phyloP scores from a whole-genome alignment of 768 basidiomycete species.

The Crepidotus variabilis region DNA sequence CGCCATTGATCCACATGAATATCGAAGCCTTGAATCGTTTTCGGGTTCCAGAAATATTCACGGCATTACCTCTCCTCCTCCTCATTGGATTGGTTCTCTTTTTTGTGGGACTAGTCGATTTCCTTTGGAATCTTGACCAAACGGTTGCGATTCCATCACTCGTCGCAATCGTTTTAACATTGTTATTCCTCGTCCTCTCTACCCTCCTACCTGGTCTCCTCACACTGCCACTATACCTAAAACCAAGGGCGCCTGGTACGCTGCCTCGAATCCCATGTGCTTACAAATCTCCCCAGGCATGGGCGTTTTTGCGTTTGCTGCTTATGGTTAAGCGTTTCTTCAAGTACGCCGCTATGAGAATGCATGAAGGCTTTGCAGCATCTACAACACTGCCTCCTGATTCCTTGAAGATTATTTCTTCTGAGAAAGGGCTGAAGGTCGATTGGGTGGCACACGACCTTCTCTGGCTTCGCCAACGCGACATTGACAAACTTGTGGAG shows the following conservation, averaged over 20 bases:
- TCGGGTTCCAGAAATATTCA: slow-evolving; percentile 18
- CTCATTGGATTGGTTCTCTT: slow-evolving; percentile 21
- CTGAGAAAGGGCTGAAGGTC: neutral
- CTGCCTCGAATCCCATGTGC: slow-evolving; percentile 6
- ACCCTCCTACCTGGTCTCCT: slow-evolving; percentile 10
- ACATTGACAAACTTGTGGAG: neutral
- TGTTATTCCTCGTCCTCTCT: slow-evolving; percentile 15
- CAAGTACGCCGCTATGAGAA: neutral
- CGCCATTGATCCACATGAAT: slow-evolving; percentile 19
- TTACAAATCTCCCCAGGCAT: slow-evolving; percentile 14
- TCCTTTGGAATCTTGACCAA: slow-evolving; percentile 17
- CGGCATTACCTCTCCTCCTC: slow-evolving; percentile 21
- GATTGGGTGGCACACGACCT: neutral
- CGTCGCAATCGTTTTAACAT: slow-evolving; percentile 9
- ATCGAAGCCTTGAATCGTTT: slow-evolving; percentile 18
- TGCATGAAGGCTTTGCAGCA: neutral
- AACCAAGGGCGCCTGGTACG: neutral
- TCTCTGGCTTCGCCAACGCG: slow-evolving; percentile 6
- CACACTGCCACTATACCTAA: neutral
- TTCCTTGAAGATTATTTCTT: neutral
- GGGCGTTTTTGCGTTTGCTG: slow-evolving; percentile 4
- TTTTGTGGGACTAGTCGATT: slow-evolving; percentile 19
- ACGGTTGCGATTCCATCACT: slow-evolving; percentile 14
- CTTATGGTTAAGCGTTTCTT: neutral
- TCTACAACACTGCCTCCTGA: neutral